phyloP scores from a whole-genome alignment of 208 protist genomes.

The Trypanosomatidae sp. region DNA sequence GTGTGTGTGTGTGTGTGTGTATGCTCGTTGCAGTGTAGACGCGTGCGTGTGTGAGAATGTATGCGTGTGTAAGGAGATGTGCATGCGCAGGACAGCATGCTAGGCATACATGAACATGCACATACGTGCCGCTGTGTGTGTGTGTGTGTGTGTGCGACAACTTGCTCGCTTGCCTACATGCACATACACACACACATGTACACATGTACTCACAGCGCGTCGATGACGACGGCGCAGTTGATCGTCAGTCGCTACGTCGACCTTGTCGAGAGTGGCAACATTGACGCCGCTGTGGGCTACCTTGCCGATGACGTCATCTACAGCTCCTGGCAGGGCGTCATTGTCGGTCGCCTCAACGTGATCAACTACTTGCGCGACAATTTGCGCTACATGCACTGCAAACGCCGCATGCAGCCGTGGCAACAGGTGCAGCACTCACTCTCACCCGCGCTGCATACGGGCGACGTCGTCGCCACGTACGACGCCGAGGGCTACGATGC shows the following conservation, averaged over 20 bases:
- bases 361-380: slow-evolving; percentile 65
- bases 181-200: too few species aligned
- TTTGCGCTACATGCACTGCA: slow-evolving; percentile 53
- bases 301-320: slow-evolving; percentile 59
- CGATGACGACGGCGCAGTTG: slow-evolving; percentile 36
- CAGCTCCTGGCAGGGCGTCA: slow-evolving; percentile 65
- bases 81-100: too few species aligned
- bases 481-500: slow-evolving; percentile 44
- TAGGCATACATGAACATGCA: too few species aligned
- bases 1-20: too few species aligned
- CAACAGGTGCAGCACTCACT: slow-evolving; percentile 57
- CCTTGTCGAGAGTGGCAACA: slow-evolving; percentile 26
- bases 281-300: slow-evolving; percentile 49
- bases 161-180: too few species aligned
- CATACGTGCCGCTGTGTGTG: too few species aligned
- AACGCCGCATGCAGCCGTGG: slow-evolving; percentile 48
- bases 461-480: slow-evolving; percentile 9
- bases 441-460: slow-evolving; percentile 9
- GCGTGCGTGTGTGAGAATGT: too few species aligned
- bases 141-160: too few species aligned
- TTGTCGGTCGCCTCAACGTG: slow-evolving; percentile 62
- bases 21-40: too few species aligned
- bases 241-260: slow-evolving; percentile 47
- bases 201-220: too few species aligned
- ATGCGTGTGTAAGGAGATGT: too few species aligned